These are phyloP conservation scores for Gastrolobium bilobum DNA, from an alignment of 306 rosid species.

Conservation along the genomic window DNA sequence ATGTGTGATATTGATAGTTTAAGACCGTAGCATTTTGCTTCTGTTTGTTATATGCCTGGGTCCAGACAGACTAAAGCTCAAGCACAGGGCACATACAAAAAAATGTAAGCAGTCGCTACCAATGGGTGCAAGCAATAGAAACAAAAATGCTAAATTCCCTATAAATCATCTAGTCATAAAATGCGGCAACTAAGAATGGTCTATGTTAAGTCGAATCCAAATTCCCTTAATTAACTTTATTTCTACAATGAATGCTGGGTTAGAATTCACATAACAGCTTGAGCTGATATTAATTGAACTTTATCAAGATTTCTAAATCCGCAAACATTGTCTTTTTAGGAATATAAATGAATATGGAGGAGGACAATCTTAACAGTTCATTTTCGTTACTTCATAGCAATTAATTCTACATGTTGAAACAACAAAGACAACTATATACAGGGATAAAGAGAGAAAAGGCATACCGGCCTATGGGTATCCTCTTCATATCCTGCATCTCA, in stretches of 20 bases:
- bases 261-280: conserved; percentile 37
- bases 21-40: conserved; percentile 44
- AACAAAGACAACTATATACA: conserved; percentile 18
- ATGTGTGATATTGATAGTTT: conserved; percentile 40
- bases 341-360: conserved; percentile 13
- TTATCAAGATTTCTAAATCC: conserved; percentile 15
- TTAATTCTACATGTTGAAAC: conserved; percentile 28
- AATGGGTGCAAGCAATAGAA: conserved; percentile 31
- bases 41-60: conserved; percentile 48
- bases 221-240: conserved; percentile 35
- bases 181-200: conserved; percentile 19
- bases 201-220: conserved; percentile 31
- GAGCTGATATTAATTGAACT: conserved; percentile 35
- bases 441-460: conserved; percentile 44
- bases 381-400: conserved; percentile 18
- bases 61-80: conserved; percentile 49
- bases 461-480: conserved; percentile 61
- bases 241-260: conserved; percentile 4
- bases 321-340: conserved; percentile 1
- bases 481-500: conserved; percentile 48
- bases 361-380: conserved; percentile 30
- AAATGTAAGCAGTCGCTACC: conserved; percentile 47
- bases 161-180: conserved; percentile 33
- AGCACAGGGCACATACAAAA: conserved; percentile 56
- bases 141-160: conserved; percentile 33